Percentiles rank a stretch among this genome's conserved stretches.
These are phyloP conservation scores for Mycena olivaceomarginata DNA, from an alignment of 768 basidiomycete genomes.

Conservation along the genomic window DNA sequence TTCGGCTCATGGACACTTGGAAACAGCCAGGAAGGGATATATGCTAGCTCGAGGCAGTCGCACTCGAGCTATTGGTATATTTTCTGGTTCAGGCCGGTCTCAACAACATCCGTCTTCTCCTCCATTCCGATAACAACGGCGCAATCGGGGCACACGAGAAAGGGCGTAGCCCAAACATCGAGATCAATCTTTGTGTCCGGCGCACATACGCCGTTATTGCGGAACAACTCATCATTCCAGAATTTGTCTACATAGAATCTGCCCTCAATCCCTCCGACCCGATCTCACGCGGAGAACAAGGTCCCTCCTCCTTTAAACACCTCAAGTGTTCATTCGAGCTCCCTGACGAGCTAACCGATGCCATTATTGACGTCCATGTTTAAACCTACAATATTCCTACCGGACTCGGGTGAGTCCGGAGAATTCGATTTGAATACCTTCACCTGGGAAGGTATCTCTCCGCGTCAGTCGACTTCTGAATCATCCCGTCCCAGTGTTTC, in stretches of 20 bases:
- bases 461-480: no score
- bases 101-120: conserved; percentile 1
- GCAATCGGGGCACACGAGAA: conserved; percentile 33
- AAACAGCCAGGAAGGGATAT: conserved; percentile 44
- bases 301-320: background rate
- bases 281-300: conserved; percentile 45
- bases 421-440: no score
- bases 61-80: conserved; percentile 17
- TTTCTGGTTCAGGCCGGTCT: conserved; percentile 23
- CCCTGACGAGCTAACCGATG: conserved; percentile 11
- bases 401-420: no score
- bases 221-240: conserved; percentile 22
- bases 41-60: conserved; percentile 52
- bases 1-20: conserved; percentile 40
- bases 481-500: no score
- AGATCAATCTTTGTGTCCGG: conserved; percentile 40
- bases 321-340: conserved; percentile 24
- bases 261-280: conserved; percentile 45
- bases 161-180: conserved; percentile 22
- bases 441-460: no score
- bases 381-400: no score
- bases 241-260: conserved; percentile 42
- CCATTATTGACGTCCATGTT: background rate
- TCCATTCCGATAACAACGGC: conserved; percentile 38
- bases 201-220: conserved; percentile 26